Base-by-base conservation (phyloP, 2,329 filamentous ascomycete species). In the Rhinocladiella similis region DNA sequence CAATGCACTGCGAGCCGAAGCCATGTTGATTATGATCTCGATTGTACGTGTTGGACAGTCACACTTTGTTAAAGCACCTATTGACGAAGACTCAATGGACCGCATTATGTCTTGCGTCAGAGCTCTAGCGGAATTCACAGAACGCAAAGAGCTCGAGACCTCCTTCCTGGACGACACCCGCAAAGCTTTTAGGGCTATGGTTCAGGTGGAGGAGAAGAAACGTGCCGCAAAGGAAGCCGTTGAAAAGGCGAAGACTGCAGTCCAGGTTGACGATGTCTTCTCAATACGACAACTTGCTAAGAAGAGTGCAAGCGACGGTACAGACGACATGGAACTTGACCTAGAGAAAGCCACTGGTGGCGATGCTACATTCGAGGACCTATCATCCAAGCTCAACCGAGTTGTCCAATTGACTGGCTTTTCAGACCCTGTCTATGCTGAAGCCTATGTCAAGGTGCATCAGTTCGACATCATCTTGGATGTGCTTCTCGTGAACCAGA, bases 11-110 rank as follows among this genome's bases (percentile, higher is more conserved):
- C 88, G 91, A 48, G 94, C 94, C 3, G 94, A 99, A 74, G 94
- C 94, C 43, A 99, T 99, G 94, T 83, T 99, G 51, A 97, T 99
- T 71, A 96, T 97, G 92, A 96, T 99, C 66, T 97, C 94, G 4
- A 95, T 99, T 65, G 91, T 99, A 64, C 91, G 94, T 48, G 94
- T 97, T 59, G 94, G 94, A 39, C 94, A 99, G 75, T 97, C 93
- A n/a, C 91, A 96, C 63, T 99, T 99, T 66, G 94, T 96, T 69
- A 97, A 97, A 78, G 89, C 91, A 1, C 90, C 91, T 2, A 97
- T 99, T 63, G 94, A 99, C 61, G 94, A 99, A 72, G 94, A 99
- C 72, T 97, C 94, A 0, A 84, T 97, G n/a, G 94, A 99, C 73
- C 87, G 94, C 67, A 93, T 99, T 72, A 97, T 99, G 94, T 91